A percentile compares a stretch with the other conserved stretches of the same genome.
Evolutionary conservation across 2,329 filamentous ascomycete species (phyloP).

Genomic region (Epichloe aotearoae): DNA sequence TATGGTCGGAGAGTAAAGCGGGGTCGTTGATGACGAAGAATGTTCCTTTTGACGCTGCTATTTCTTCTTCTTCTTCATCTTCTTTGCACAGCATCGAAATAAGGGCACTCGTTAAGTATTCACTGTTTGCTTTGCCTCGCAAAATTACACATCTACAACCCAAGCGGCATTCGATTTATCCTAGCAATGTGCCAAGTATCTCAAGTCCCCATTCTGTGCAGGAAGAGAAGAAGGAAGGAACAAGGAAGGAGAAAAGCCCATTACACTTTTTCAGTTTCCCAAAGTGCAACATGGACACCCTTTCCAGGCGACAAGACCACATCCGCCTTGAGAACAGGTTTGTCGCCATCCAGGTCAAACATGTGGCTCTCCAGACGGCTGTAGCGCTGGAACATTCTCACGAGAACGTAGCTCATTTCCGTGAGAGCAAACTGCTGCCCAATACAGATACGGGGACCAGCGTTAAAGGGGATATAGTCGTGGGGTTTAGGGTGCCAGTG

Average conservation of each 20-base stretch:
- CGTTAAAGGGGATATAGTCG: slow-evolving; percentile 42
- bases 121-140: not conserved
- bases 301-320: slow-evolving; percentile 47
- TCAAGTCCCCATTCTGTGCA: not conserved
- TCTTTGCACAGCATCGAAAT: too few relatives aligned
- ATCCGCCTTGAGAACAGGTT: slow-evolving; percentile 41
- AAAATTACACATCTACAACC: not conserved
- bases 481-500: slow-evolving; percentile 37
- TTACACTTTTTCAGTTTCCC: slow-evolving; percentile 25
- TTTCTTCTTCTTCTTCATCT: not conserved
- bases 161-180: not conserved
- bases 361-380: slow-evolving; percentile 47
- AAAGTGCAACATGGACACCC: slow-evolving; percentile 45
- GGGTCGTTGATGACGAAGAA: too few relatives aligned
- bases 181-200: not conserved
- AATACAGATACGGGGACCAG: slow-evolving; percentile 39
- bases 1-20: too few relatives aligned
- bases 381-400: slow-evolving; percentile 60
- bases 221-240: too few relatives aligned
- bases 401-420: slow-evolving; percentile 53
- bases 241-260: not conserved
- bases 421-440: slow-evolving; percentile 47
- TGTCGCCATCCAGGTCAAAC: slow-evolving; percentile 38
- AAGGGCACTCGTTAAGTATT: not conserved
- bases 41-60: not conserved